Percentiles rank a stretch among this genome's conserved stretches.
These are phyloP conservation scores for Primulina huaijiensis DNA, from an alignment of 257 asterid species.

Conservation along the genomic window DNA sequence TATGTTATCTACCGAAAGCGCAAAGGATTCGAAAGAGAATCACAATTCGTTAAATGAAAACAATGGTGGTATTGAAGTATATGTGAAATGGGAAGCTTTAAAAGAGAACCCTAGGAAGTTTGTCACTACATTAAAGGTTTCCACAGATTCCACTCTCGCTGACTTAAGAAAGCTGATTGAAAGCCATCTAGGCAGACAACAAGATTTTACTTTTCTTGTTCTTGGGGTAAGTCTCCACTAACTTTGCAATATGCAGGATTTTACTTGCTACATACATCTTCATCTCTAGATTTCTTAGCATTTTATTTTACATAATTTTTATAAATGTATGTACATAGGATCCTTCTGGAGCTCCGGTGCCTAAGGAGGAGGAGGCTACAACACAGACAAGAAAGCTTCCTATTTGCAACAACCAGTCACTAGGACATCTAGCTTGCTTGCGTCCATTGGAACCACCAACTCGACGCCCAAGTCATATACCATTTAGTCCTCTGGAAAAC, in stretches of 20 bases:
- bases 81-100: constrained; percentile 85
- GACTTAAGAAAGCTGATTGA: constrained; percentile 83
- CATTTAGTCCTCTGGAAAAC: constrained; percentile 55
- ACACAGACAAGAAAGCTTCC: constrained; percentile 56
- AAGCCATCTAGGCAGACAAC: constrained; percentile 55
- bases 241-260: background rate
- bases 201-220: constrained; percentile 59
- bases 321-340: constrained; percentile 35
- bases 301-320: background rate
- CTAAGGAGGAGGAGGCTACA: constrained; percentile 55
- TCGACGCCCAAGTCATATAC: constrained; percentile 34
- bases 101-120: constrained; percentile 68
- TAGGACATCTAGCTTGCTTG: constrained; percentile 58
- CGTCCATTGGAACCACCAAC: constrained; percentile 44
- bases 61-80: constrained; percentile 39
- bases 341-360: constrained; percentile 66
- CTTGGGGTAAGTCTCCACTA: constrained; percentile 39
- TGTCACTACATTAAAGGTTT: constrained; percentile 56
- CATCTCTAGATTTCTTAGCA: background rate
- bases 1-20: constrained; percentile 19
- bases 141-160: constrained; percentile 67
- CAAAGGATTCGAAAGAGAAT: constrained; percentile 41
- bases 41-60: constrained; percentile 30
- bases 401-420: constrained; percentile 49
- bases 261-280: background rate